Evolutionary conservation across 2,329 filamentous ascomycete species (phyloP).

Genomic region (Boeremia exigua): DNA sequence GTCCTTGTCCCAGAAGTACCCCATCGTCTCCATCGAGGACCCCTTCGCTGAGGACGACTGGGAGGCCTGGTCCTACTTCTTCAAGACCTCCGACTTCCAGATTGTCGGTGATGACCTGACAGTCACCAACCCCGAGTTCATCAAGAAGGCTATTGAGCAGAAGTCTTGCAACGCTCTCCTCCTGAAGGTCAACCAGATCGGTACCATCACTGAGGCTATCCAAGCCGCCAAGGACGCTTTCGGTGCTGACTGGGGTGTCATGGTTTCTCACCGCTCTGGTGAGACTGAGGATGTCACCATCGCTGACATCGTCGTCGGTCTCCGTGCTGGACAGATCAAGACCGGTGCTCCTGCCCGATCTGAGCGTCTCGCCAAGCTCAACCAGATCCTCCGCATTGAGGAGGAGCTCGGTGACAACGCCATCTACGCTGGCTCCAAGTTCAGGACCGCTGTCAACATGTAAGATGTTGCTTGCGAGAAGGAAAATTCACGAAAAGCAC

Average conservation of each 20-base stretch:
- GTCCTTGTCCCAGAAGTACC: slow-evolving; percentile 89
- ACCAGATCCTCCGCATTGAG: slow-evolving; percentile 99
- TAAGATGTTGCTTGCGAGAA: slow-evolving; percentile 21
- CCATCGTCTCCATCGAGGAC: slow-evolving; percentile 98
- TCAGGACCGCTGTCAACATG: slow-evolving; percentile 88
- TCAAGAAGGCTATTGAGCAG: slow-evolving; percentile 99
- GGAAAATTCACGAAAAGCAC: slow-evolving; percentile 12
- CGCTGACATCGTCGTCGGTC: slow-evolving; percentile 95
- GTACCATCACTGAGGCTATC: slow-evolving; percentile 97
- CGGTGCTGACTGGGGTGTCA: slow-evolving; percentile 92
- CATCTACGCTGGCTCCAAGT: slow-evolving; percentile 88
- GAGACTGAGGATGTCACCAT: slow-evolving; percentile 99
- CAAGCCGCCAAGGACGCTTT: slow-evolving; percentile 99
- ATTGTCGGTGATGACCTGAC: slow-evolving; percentile 98
- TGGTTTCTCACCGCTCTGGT: slow-evolving; percentile 98
- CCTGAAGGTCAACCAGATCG: slow-evolving; percentile 99
- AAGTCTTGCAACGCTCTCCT: slow-evolving; percentile 98
- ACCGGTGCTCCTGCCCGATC: slow-evolving; percentile 75
- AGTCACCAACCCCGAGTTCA: slow-evolving; percentile 97
- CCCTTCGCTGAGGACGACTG: slow-evolving; percentile 99
- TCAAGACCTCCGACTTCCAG: slow-evolving; percentile 98
- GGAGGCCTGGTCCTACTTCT: slow-evolving; percentile 99
- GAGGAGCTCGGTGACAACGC: slow-evolving; percentile 89
- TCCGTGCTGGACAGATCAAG: slow-evolving; percentile 91
- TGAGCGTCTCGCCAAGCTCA: slow-evolving; percentile 98